Percentiles rank a stretch among this genome's conserved stretches.
These are phyloP conservation scores for Pilobolus umbonatus DNA, from an alignment of 192 early-diverging fungal species.

Conservation along the genomic window DNA sequence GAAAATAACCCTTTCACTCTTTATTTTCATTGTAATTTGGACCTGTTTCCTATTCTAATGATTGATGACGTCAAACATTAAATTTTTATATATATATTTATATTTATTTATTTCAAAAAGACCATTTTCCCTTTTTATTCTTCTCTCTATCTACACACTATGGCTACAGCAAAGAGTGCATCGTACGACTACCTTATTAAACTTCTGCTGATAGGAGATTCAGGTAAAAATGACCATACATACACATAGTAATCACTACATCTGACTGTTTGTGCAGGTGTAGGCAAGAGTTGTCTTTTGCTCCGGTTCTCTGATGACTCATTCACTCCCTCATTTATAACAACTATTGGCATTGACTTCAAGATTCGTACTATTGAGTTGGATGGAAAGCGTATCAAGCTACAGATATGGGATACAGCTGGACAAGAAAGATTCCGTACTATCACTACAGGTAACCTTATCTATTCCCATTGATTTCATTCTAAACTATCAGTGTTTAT, in stretches of 20 bases:
- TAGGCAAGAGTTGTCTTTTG: constrained; percentile 94
- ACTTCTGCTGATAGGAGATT: constrained; percentile 96
- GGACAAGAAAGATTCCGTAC: constrained; percentile 99
- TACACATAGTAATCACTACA: not conserved
- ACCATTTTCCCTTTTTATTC: too few species aligned
- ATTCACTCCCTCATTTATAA: constrained; percentile 99
- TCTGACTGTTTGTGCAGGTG: constrained; percentile 45
- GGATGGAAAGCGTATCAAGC: constrained; percentile 98
- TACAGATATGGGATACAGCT: constrained; percentile 99
- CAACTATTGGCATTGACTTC: constrained; percentile 99
- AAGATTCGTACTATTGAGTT: constrained; percentile 98
- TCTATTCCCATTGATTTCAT: not conserved
- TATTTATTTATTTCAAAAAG: too few species aligned
- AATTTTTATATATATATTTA: too few species aligned
- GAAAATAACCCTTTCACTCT: too few species aligned
- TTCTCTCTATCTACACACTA: too few species aligned
- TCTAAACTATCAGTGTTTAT: not conserved
- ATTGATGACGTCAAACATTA: too few species aligned
- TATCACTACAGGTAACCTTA: constrained; percentile 83
- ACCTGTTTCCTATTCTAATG: too few species aligned
- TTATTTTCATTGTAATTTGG: too few species aligned
- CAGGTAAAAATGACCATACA: constrained; percentile 53
- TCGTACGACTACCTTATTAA: constrained; percentile 99
- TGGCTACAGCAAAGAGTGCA: constrained; percentile 69
- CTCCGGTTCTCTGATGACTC: constrained; percentile 98